These are phyloP conservation scores for Actinomortierella ambigua DNA, from an alignment of 371 early-diverging fungal genomes.

Conservation along the genomic window DNA sequence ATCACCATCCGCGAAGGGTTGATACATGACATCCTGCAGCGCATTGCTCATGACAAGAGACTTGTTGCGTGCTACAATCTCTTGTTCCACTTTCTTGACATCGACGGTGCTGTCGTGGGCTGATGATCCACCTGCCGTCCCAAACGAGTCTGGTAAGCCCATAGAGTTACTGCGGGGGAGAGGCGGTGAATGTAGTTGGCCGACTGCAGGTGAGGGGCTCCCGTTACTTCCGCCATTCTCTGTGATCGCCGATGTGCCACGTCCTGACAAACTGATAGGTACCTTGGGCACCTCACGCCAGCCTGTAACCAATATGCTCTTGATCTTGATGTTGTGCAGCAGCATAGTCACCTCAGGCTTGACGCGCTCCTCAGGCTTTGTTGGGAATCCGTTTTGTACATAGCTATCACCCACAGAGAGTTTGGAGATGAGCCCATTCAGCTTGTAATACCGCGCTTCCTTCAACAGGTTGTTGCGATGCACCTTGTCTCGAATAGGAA, in stretches of 20 bases:
- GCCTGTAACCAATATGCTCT: slow-evolving; percentile 34
- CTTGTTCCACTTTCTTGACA: slow-evolving; percentile 27
- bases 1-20: slow-evolving; percentile 23
- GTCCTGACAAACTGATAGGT: too few species aligned
- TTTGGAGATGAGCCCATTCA: slow-evolving; percentile 58
- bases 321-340: slow-evolving; percentile 33
- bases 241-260: too few species aligned
- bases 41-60: slow-evolving; percentile 13
- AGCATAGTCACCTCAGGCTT: slow-evolving; percentile 42
- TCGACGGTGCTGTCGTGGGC: neutral
- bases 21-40: slow-evolving; percentile 36
- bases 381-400: slow-evolving; percentile 35
- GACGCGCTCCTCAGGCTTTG: slow-evolving; percentile 31
- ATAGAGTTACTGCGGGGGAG: too few species aligned
- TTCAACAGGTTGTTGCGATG: slow-evolving; percentile 65
- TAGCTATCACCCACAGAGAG: slow-evolving; percentile 42
- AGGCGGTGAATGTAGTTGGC: too few species aligned
- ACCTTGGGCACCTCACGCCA: slow-evolving; percentile 32
- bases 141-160: too few species aligned
- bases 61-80: slow-evolving; percentile 27
- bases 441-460: slow-evolving; percentile 65
- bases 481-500: slow-evolving; percentile 61
- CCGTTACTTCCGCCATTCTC: too few species aligned
- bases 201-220: too few species aligned
- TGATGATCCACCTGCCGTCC: too few species aligned